Evolutionary conservation across 768 basidiomycete species (phyloP).

Genomic region (Tricholoma sp.): DNA sequence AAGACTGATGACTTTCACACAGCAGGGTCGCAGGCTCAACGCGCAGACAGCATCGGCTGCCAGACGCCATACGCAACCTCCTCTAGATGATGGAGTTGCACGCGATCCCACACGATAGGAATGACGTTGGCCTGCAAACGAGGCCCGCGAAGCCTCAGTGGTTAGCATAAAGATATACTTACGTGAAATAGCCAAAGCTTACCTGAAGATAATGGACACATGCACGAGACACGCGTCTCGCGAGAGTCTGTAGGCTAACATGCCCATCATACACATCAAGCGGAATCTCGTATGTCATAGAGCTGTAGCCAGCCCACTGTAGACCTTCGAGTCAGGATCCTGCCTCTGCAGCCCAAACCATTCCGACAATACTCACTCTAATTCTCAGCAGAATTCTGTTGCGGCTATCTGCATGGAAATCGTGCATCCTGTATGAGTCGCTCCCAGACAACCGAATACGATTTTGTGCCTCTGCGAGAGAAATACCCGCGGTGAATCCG

Average conservation of each 20-base stretch:
- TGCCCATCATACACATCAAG: conserved; percentile 62
- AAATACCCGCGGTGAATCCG: conserved; percentile 57
- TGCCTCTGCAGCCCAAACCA: conserved; percentile 3
- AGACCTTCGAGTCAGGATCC: background rate
- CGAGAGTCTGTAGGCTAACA: conserved; percentile 60
- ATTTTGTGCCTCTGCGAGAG: conserved; percentile 63
- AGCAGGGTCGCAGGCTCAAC: background rate
- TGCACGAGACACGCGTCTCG: conserved; percentile 63
- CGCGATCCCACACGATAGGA: conserved; percentile 63
- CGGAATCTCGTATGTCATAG: conserved; percentile 72
- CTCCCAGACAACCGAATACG: conserved; percentile 55
- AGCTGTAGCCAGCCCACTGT: conserved; percentile 67
- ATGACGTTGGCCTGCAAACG: conserved; percentile 55
- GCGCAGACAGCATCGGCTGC: conserved; percentile 58
- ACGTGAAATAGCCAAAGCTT: conserved; percentile 10
- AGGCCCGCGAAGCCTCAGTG: conserved; percentile 2
- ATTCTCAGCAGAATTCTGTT: conserved; percentile 58
- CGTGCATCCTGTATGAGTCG: conserved; percentile 57
- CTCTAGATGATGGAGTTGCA: conserved; percentile 67
- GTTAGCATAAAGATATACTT: background rate
- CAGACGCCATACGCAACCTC: conserved; percentile 64
- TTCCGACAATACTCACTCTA: conserved; percentile 42
- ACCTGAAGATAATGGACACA: conserved; percentile 75
- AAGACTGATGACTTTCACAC: background rate
- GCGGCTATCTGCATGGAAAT: conserved; percentile 58